These are phyloP conservation scores for Dactylis glomerata DNA, from an alignment of 176 grass and related monocot genomes.

Conservation along the genomic window DNA sequence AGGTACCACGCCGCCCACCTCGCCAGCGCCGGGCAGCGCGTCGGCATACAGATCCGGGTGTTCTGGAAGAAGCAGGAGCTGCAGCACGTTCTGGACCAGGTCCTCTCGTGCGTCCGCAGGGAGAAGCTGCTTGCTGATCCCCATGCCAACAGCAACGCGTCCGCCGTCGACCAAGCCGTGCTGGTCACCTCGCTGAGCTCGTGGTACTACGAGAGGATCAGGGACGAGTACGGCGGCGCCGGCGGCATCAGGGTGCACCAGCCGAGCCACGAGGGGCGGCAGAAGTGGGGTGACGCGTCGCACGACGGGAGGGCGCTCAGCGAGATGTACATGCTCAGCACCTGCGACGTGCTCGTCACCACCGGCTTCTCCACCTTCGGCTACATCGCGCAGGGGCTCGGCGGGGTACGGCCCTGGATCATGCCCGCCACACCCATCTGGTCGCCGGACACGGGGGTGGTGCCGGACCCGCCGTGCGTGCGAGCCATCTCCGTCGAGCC, in stretches of 20 bases:
- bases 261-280: constrained; percentile 51
- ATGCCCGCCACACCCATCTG: constrained; percentile 26
- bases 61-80: not conserved
- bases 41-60: constrained; percentile 56
- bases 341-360: constrained; percentile 34
- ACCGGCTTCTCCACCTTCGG: constrained; percentile 29
- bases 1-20: constrained; percentile 36
- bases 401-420: constrained; percentile 46
- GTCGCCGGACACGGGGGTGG: not conserved
- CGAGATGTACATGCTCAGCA: constrained; percentile 52
- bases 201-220: constrained; percentile 38
- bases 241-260: constrained; percentile 34
- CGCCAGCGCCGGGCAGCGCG: constrained; percentile 11
- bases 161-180: not conserved
- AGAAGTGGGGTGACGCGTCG: not conserved
- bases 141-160: not conserved
- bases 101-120: constrained; percentile 31
- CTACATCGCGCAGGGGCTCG: constrained; percentile 49
- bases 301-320: constrained; percentile 45
- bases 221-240: constrained; percentile 29
- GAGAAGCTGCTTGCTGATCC: constrained; percentile 27
- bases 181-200: constrained; percentile 36
- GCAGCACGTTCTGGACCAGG: constrained; percentile 30
- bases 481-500: constrained; percentile 39
- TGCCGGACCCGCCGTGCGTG: constrained; percentile 13